Base-by-base conservation (phyloP, 2,329 filamentous ascomycete species). In the Trichocomaceae sp. region DNA sequence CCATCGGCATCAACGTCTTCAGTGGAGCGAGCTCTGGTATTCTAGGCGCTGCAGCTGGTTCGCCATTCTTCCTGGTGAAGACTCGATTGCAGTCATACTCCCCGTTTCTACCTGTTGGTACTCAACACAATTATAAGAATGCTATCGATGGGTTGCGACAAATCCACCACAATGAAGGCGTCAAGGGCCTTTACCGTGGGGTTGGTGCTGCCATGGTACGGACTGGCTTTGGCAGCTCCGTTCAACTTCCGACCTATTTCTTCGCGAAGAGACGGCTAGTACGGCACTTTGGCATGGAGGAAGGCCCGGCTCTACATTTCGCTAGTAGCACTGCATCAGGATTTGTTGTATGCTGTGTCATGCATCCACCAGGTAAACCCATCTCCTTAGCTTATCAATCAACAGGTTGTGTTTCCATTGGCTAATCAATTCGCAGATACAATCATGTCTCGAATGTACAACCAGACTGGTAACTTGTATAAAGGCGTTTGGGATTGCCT, bases 381-480 rank as follows among this genome's bases (percentile, higher is more conserved):
- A n/a, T 70, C 13, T 70, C 58, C 13, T 17, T 20, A 17, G 13
- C 23, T 19, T 15, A 9, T 22, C 22, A 17, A 5, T 20, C 17
- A 33, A 54, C 54, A 45, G 31, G n/a, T 1, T 12, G 19, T 29
- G 23, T 29, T 50, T 26, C 3, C 23, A 55, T 54, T 60, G 42
- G 57, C 56, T 37, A 33, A 51, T 22, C 37, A 42, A 17, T 35
- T 47, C 54, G 47, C 58, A 82, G 93, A 99, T 71, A 99, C 93
- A 5, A 88, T 99, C 74, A 99, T 99, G 93, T 93, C 90, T 59
- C 87, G 93, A 59, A 86, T 99, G 79, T 99, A 99, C 79, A 99
- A 99, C 77, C 93, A 99, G 72, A 95, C 91, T 59, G 93, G 93
- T 51, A 95, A 96, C 69, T 80, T 99, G n/a, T 99, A 99, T 78